phyloP scores from a whole-genome alignment of 2,329 filamentous ascomycete species.

The Colletotrichum filicis region DNA sequence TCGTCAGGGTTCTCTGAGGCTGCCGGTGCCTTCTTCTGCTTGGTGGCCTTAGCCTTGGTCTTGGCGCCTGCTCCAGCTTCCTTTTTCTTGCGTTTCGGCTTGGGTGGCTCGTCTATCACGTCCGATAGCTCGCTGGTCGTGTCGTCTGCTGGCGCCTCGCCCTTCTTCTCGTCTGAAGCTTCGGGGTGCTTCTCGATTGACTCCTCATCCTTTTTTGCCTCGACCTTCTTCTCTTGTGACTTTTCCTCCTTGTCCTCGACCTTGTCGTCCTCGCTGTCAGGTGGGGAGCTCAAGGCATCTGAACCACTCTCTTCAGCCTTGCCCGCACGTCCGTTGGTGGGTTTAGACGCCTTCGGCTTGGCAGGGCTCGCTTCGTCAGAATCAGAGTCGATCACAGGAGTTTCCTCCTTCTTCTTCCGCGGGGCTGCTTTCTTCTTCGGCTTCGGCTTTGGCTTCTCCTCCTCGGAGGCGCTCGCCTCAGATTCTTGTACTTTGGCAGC shows the following conservation, averaged over 20 bases:
- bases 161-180: constrained; percentile 19
- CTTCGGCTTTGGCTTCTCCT: constrained; percentile 36
- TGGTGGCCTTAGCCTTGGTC: constrained; percentile 31
- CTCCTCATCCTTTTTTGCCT: constrained; percentile 8
- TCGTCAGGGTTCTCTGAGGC: constrained; percentile 75
- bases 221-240: constrained; percentile 36
- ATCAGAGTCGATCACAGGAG: constrained; percentile 40
- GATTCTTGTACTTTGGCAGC: constrained; percentile 46
- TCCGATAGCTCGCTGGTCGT: constrained; percentile 69
- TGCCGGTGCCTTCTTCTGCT: constrained; percentile 33
- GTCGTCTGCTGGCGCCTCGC: constrained; percentile 15
- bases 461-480: constrained; percentile 38
- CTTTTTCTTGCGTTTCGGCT: constrained; percentile 68
- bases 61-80: constrained; percentile 49
- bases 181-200: constrained; percentile 12
- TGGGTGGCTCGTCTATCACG: constrained; percentile 78
- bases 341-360: constrained; percentile 36
- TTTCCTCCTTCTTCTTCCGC: constrained; percentile 41
- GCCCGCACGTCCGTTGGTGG: constrained; percentile 19
- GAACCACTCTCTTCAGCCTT: constrained; percentile 29
- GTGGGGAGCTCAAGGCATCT: constrained; percentile 17
- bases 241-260: constrained; percentile 31
- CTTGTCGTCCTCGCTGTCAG: constrained; percentile 38
- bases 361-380: constrained; percentile 41
- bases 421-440: constrained; percentile 41